Base-by-base conservation (phyloP, 352 stramenopile species). In the Globisporangium polare region DNA sequence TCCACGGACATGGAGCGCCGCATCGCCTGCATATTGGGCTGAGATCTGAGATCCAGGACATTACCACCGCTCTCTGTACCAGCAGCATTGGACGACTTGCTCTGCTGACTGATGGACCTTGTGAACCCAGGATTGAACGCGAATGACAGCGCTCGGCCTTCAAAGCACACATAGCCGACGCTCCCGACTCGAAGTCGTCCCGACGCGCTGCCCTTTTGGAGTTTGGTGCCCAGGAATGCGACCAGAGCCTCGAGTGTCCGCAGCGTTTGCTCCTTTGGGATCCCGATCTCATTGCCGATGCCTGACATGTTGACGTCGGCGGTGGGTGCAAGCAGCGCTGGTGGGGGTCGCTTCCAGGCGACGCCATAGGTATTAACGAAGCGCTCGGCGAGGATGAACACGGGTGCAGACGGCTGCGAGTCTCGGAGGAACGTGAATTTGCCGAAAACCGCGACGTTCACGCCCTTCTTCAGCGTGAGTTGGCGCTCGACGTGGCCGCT, bases 391-490 rank as follows among this genome's bases (percentile, higher is more conserved):
- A 89, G 71, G 18, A 86, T 29, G 51, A 87, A 89, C 5, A 88
- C 70, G 5, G 76, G 74, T 10, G 35, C 55, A 18, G 62, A 22
- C 7, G 66, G 62, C 15, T 71, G 58, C 37, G 73, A 56, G 24
- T 77, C 61, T 17, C 78, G 80, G 8, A 88, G 63, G 53, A 92
- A 86, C 0, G 74, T 67, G 29, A 90, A 87, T 41, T 84, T 89
- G 8, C 78, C 80, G 2, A 92, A 66, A 2, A 64, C 56, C 6
- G 74, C 68, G 3, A 92, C 27, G 9, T 68, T 71, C 0, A 86
- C 63, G 9, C 77, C 80, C 53, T 75, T 75, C 9, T 53, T 59
- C 17, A 65, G 59, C 12, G 71, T 60, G 20, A 89, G 63, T 33
- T 83, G 75, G 8, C 68, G 66, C 47, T 80, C 70, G 20, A 85